Percentiles rank a stretch among this genome's conserved stretches.
These are phyloP conservation scores for Arxiozyma bovina DNA, from an alignment of 1,139 yeast species.

Conservation along the genomic window DNA sequence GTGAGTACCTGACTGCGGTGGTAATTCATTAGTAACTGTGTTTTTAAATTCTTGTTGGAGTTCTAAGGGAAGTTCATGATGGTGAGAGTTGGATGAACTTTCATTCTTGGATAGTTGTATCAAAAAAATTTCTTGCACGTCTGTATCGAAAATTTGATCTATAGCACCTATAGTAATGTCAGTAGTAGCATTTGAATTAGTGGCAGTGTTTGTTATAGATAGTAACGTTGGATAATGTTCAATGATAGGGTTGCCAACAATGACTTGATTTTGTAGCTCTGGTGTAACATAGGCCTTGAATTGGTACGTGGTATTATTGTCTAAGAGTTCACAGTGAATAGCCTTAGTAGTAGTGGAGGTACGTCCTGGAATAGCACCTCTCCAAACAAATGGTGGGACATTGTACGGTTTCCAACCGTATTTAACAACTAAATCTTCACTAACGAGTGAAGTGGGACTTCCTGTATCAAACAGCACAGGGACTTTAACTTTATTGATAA, in stretches of 20 bases:
- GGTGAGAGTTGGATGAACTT: background rate
- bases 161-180: too few relatives aligned
- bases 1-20: too few relatives aligned
- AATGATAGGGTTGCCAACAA: background rate
- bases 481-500: background rate
- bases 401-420: background rate
- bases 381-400: background rate
- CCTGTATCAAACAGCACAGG: constrained; percentile 1
- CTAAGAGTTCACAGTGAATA: background rate
- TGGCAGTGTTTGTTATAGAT: too few relatives aligned
- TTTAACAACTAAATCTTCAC: background rate
- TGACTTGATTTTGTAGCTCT: background rate
- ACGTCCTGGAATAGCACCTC: background rate
- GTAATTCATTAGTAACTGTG: too few relatives aligned
- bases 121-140: too few relatives aligned
- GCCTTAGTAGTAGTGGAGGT: background rate
- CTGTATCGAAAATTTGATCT: too few relatives aligned
- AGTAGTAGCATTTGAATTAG: too few relatives aligned
- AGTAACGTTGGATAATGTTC: background rate
- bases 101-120: too few relatives aligned
- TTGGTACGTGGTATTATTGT: background rate
- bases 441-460: constrained; percentile 2
- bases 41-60: background rate
- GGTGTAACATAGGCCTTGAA: background rate
- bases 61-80: background rate